Conservation (phyloP, 371 early-diverging fungal genomes). For the Cokeromyces recurvatus region DNA sequence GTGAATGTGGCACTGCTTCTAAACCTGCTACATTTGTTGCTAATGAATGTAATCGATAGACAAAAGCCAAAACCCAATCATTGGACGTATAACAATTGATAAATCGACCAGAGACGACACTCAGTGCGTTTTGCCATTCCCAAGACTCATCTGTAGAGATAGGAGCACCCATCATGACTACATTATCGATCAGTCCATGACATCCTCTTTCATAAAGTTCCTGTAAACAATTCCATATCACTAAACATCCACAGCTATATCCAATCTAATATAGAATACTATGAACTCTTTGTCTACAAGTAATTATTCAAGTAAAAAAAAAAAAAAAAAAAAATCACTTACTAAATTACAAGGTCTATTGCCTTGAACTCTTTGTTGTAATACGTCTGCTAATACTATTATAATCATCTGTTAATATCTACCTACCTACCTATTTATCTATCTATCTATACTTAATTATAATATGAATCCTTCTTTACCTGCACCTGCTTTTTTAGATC, state of each 20-base stretch:
- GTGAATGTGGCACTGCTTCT: conserved; percentile 13
- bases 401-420: not conserved
- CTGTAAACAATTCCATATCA: conserved; percentile 83
- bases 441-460: no score
- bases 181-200: conserved; percentile 52
- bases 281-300: no score
- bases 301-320: no score
- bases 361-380: conserved; percentile 81
- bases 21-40: conserved; percentile 81
- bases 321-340: conserved; percentile 1
- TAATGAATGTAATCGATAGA: conserved; percentile 62
- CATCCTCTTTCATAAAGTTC: conserved; percentile 67
- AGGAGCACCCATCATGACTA: conserved; percentile 62
- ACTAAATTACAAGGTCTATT: conserved; percentile 88
- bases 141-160: conserved; percentile 41
- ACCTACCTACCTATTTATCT: not conserved
- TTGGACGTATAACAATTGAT: conserved; percentile 85
- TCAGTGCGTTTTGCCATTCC: conserved; percentile 42
- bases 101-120: conserved; percentile 81
- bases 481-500: conserved; percentile 86
- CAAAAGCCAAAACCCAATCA: conserved; percentile 89
- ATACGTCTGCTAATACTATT: conserved; percentile 72
- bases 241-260: conserved; percentile 89
- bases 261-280: conserved; percentile 43
- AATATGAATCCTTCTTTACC: no score